Evolutionary conservation across 495 filamentous ascomycete genomes (phyloP).

Genomic region (Trichoderma parareesei): DNA sequence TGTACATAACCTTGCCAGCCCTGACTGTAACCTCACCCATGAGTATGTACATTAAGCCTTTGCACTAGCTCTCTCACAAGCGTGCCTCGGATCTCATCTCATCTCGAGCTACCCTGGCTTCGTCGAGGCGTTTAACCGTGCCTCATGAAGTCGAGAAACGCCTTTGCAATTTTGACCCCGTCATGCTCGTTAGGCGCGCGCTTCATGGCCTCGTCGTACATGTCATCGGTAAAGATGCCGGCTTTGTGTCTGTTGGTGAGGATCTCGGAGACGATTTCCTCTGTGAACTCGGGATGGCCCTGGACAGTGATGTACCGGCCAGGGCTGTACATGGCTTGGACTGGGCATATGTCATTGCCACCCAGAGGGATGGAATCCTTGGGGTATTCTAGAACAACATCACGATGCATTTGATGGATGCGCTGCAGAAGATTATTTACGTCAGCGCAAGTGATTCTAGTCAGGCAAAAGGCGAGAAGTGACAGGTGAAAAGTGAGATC

Average conservation of each 20-base stretch:
- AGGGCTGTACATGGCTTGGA: slow-evolving; percentile 75
- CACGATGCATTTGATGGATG: slow-evolving; percentile 86
- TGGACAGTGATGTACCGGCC: slow-evolving; percentile 68
- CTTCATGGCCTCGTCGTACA: slow-evolving; percentile 56
- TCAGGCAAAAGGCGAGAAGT: neutral
- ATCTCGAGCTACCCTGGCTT: too few species aligned
- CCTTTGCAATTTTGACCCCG: slow-evolving; percentile 58
- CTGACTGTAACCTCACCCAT: too few species aligned
- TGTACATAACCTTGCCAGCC: too few species aligned
- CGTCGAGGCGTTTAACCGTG: neutral
- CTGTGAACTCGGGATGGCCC: slow-evolving; percentile 85
- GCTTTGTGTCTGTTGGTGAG: slow-evolving; percentile 47
- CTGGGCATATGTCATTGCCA: slow-evolving; percentile 54
- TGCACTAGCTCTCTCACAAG: too few species aligned
- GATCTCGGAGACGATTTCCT: slow-evolving; percentile 64
- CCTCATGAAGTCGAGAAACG: slow-evolving; percentile 64
- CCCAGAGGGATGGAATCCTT: slow-evolving; percentile 54
- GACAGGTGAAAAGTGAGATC: neutral
- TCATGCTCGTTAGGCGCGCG: slow-evolving; percentile 63
- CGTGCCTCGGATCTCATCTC: too few species aligned
- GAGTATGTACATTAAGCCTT: too few species aligned
- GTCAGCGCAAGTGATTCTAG: neutral
- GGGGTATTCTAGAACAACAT: slow-evolving; percentile 63
- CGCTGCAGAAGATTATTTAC: slow-evolving; percentile 35
- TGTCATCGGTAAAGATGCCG: slow-evolving; percentile 58